A percentile compares a stretch with the other conserved stretches of the same genome.
Conservation (phyloP, 2,329 filamentous ascomycete species). For the Ophiocordyceps camponoti-leonardi region DNA sequence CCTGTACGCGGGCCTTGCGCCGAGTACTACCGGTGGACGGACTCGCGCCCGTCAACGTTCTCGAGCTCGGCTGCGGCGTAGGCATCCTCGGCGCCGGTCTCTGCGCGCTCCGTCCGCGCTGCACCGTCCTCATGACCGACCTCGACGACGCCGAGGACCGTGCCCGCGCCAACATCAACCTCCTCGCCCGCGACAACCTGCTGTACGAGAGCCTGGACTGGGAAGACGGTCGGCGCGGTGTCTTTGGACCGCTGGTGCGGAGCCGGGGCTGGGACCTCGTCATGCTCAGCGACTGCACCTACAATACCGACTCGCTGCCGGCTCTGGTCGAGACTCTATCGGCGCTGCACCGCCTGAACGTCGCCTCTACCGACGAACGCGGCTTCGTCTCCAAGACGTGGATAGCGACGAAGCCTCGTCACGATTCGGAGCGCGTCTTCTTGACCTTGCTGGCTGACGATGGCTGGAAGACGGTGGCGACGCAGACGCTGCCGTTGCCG, state of each 20-base stretch:
- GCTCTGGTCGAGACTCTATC: conserved; percentile 35
- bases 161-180: conserved; percentile 27
- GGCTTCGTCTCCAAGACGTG: conserved; percentile 21
- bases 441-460: conserved; percentile 27
- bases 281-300: conserved; percentile 42
- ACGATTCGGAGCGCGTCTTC: conserved; percentile 31
- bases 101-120: conserved; percentile 15
- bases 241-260: conserved; percentile 22
- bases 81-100: conserved; percentile 36
- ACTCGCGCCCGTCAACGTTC: conserved; percentile 18
- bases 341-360: conserved; percentile 24
- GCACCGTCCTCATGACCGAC: conserved; percentile 35
- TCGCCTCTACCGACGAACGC: conserved; percentile 4
- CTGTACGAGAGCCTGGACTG: conserved; percentile 40
- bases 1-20: conserved; percentile 14
- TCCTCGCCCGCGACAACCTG: conserved; percentile 12
- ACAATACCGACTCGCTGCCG: conserved; percentile 39
- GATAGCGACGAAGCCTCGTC: conserved; percentile 37
- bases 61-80: conserved; percentile 40
- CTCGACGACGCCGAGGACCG: conserved; percentile 34
- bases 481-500: conserved; percentile 25
- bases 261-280: conserved; percentile 31
- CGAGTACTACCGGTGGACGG: conserved; percentile 9
- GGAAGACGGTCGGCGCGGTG: conserved; percentile 29
- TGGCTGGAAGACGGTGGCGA: conserved; percentile 26